Evolutionary conservation across 768 basidiomycete species (phyloP), one percentile per base, ranked within the genome.

Genomic region (Hydnomerulius pinastri): DNA sequence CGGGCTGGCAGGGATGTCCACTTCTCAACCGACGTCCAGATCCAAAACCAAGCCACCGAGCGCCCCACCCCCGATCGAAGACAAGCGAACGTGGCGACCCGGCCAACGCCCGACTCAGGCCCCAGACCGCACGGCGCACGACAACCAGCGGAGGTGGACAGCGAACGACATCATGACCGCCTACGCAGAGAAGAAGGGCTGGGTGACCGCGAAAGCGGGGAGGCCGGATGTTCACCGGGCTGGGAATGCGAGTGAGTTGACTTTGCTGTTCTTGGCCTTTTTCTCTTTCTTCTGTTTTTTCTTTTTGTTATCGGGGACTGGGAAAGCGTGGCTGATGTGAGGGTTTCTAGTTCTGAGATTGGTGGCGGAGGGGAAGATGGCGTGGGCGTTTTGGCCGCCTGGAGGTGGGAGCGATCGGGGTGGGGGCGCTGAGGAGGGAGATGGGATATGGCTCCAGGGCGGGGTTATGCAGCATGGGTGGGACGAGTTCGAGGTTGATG

Each of bases 161-260:
- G 86, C 93, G 4, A 90, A 88, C 73, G 89, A 92, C 57, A 77
- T 98, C 42, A 77, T 97, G 53, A 82, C 78, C 4, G 84, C 86
- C 3, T 89, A 87, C 66, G 92, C 95, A 2, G 65, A 79, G 43
- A 73, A 77, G 50, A 90, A 87, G 64, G 87, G 90, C 17, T 92
- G 87, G 85, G 68, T 94, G 35, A 98, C 95, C 27, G 94, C 95
- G 9, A 90, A 93, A 67, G 90, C 90, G 5, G 94, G 92, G 1
- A 70, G 95, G 53, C 87, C 93, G 2, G 95, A 98, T 69, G 73
- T 89, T 20, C 86, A 92, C 62, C 81, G 95, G 35, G 91, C 95
- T 3, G 95, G 93, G 27, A 95, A 95, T 65, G 82, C 85, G 10
- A 85, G 93, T 93, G 65, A 66, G 91, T n/a, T n/a, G n/a, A n/a